These are phyloP conservation scores for Penicillium sp. DNA, from an alignment of 2,329 filamentous ascomycete species.

Conservation along the genomic window DNA sequence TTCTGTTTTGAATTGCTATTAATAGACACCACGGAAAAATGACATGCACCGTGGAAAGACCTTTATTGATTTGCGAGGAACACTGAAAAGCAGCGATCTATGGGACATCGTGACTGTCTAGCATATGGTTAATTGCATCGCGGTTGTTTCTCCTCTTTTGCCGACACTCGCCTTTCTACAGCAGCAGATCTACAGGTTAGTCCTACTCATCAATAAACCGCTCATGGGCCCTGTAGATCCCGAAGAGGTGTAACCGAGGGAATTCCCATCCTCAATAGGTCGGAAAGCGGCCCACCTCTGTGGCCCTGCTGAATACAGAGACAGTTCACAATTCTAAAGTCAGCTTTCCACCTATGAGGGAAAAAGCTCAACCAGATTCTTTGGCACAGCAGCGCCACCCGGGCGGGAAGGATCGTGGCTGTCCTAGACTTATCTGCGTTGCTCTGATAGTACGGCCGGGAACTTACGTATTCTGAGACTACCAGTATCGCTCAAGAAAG, in stretches of 20 bases:
- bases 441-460: background rate
- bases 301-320: background rate
- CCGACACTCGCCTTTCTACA: background rate
- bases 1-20: background rate
- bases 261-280: background rate
- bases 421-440: background rate
- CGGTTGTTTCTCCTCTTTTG: too few species aligned
- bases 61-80: background rate
- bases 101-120: background rate
- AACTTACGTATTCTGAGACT: background rate
- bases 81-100: background rate
- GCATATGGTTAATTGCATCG: background rate
- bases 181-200: background rate
- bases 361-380: background rate
- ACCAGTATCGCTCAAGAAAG: background rate
- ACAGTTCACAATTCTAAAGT: background rate
- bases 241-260: background rate
- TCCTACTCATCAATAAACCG: background rate
- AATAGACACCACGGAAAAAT: too few species aligned
- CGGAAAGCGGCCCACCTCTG: background rate
- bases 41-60: background rate
- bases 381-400: background rate
- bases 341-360: too few species aligned
- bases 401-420: background rate
- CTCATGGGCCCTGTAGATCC: background rate